These are phyloP conservation scores for Xylariaceae sp. DNA, from an alignment of 2,329 filamentous ascomycete genomes.

Conservation along the genomic window DNA sequence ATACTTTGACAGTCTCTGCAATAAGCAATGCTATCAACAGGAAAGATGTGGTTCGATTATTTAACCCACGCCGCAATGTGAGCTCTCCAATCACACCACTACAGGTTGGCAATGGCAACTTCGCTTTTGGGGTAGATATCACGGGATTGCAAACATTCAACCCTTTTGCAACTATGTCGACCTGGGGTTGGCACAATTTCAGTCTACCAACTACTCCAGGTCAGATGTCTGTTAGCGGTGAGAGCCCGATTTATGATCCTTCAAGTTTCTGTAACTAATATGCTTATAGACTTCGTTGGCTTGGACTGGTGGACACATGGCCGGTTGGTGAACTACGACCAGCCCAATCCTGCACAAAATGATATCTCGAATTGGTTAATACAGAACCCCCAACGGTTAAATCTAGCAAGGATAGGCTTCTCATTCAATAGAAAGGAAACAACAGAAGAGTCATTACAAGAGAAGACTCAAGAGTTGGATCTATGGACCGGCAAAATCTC, in stretches of 20 bases:
- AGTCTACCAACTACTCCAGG: constrained; percentile 49
- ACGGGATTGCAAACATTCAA: constrained; percentile 55
- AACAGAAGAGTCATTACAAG: constrained; percentile 47
- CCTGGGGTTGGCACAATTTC: constrained; percentile 58
- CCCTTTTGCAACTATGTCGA: constrained; percentile 54
- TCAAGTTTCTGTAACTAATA: constrained; percentile 15
- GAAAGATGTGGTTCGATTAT: constrained; percentile 45
- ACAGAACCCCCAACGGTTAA: constrained; percentile 58
- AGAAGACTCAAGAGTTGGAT: constrained; percentile 52
- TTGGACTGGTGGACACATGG: constrained; percentile 52
- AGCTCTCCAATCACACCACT: constrained; percentile 58
- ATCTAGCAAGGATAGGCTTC: constrained; percentile 55
- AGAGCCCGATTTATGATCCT: constrained; percentile 14
- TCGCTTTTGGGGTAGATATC: constrained; percentile 54
- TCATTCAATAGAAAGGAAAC: constrained; percentile 48
- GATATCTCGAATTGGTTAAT: constrained; percentile 52
- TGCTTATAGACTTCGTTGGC: constrained; percentile 45
- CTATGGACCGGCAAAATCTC: constrained; percentile 53
- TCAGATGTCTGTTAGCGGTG: constrained; percentile 45
- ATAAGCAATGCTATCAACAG: constrained; percentile 37
- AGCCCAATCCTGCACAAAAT: constrained; percentile 48
- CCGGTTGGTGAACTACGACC: constrained; percentile 49
- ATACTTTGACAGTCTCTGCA: constrained; percentile 10
- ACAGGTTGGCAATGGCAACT: constrained; percentile 57
- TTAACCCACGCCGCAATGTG: constrained; percentile 55